These are phyloP conservation scores for Quercus tomentella DNA, from an alignment of 331 rosid genomes.

Conservation along the genomic window DNA sequence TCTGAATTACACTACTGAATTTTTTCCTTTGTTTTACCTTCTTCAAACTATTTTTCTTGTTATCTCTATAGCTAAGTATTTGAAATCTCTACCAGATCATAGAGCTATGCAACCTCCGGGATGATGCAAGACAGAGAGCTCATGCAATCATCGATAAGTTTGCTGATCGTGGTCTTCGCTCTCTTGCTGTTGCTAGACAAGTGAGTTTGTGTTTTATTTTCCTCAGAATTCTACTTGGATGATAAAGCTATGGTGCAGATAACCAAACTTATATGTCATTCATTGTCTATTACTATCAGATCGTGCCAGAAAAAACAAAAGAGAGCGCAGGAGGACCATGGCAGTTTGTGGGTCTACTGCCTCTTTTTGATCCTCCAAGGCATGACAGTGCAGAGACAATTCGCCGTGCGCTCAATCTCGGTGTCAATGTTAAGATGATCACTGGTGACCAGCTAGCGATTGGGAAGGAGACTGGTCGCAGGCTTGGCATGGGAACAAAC, in stretches of 20 bases:
- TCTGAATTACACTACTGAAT: background rate
- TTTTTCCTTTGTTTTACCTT: background rate
- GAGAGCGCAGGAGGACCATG: slow-evolving; percentile 77
- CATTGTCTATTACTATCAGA: slow-evolving; percentile 25
- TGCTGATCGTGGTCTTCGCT: slow-evolving; percentile 92
- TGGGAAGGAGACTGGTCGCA: slow-evolving; percentile 88
- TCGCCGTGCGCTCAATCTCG: slow-evolving; percentile 68
- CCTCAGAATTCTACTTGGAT: background rate
- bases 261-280: background rate
- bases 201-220: slow-evolving; percentile 20
- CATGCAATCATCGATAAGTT: slow-evolving; percentile 74
- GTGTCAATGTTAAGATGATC: slow-evolving; percentile 94
- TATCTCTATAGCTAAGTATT: background rate
- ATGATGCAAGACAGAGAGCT: slow-evolving; percentile 52
- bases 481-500: slow-evolving; percentile 98
- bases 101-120: slow-evolving; percentile 67
- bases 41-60: background rate
- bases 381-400: slow-evolving; percentile 98
- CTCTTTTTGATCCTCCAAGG: slow-evolving; percentile 95
- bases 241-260: background rate
- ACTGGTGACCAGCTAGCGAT: slow-evolving; percentile 94
- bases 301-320: slow-evolving; percentile 61
- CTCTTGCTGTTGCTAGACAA: slow-evolving; percentile 70
- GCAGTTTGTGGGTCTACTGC: slow-evolving; percentile 80
- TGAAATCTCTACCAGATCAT: slow-evolving; percentile 53